Base-by-base conservation (phyloP, 2,329 filamentous ascomycete species). In the Pseudofabraea citricarpa region DNA sequence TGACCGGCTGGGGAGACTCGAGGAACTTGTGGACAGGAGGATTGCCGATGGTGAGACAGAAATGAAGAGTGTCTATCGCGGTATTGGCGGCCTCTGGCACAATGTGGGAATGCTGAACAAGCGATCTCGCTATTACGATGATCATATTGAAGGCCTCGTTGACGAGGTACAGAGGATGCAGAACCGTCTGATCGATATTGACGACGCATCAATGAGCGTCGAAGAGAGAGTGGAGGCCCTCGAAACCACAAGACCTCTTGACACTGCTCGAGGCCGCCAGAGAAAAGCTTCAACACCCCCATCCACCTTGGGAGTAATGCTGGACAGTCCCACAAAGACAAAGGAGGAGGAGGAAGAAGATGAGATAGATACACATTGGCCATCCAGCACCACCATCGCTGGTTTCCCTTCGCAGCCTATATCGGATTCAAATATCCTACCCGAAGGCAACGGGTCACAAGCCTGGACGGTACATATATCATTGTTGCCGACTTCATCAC, bases 381-480 rank as follows among this genome's bases (percentile, higher is more conserved):
- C n/a, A n/a, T n/a, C n/a, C n/a, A n/a, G n/a, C n/a, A n/a, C n/a
- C n/a, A n/a, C n/a, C n/a, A n/a, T n/a, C 19, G 19, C 37, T n/a
- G 23, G 20, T 22, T 13, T 33, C 6, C 6, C 23, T 13, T n/a
- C n/a, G n/a, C 13, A 9, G 13, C 16, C 33, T 13, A 36, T 21
- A 12, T 24, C 21, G 35, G 3, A 10, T 4, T n/a, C 21, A 37
- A 5, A 12, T 4, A 48, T 56, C 31, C 38, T 48, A 5, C 54
- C 51, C 13, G 46, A 53, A n/a, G 52, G 51, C 15, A 50, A 54
- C n/a, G 55, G 50, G 10, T 57, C 64, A 15, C 65, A 62, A 42
- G 61, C 67, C 5, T 81, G 77, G 77, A 80, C 77, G 2, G 73
- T 81, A 21, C 77, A 81, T 52, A 67, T 81, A 26, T 81, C 77